Evolutionary conservation across 805 yeast species (phyloP), one percentile per base, ranked within the genome.

Genomic region (Metschnikowia peoriensis): DNA sequence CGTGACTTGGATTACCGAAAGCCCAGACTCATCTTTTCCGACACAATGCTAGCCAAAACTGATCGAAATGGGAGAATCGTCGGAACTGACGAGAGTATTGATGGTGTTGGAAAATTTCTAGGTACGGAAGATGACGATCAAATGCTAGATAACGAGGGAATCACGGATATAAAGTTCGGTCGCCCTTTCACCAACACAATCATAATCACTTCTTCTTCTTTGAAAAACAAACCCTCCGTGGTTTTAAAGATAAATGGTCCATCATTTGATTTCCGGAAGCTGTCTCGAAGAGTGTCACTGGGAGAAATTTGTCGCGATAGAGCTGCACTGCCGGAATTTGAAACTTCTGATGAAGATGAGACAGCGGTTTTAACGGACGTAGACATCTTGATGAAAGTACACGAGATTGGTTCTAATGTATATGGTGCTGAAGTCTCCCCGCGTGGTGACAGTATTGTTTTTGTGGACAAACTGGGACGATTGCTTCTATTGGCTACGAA

Each of bases 401-500:
- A 86, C 50, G 96, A 92, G 61, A 79, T 92, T 14, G 97, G 98
- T 0, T 81, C 88, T 2, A 75, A 82, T 6, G 87, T 91, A 52
- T 96, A 92, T 65, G 76, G 77, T 43, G 81, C 86, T 51, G 84
- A 85, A 22, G 78, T 88, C 0, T 88, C 96, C 2, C 97, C 97
- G 1, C 73, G 96, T 22, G 92, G 94, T 32, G 96, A 91, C 64
- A 86, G 94, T 0, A 76, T 90, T 29, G 96, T 93, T 2, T 86
- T 88, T 59, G 68, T 91, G 17, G 94, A 88, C 63, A 81, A 88
- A 54, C 83, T 83, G 50, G 98, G 98, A 0, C 73, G 82, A 1
- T 84, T 91, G 0, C 89, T 81, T 60, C 72, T 90, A 39, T 80
- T 88, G 67, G 75, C 83, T 11, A 79, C 89, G 1, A 85, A 88